A percentile compares a stretch with the other conserved stretches of the same genome.
Evolutionary conservation across 202 grass and related monocot species (phyloP).

Genomic region (Saccharum hybrid): DNA sequence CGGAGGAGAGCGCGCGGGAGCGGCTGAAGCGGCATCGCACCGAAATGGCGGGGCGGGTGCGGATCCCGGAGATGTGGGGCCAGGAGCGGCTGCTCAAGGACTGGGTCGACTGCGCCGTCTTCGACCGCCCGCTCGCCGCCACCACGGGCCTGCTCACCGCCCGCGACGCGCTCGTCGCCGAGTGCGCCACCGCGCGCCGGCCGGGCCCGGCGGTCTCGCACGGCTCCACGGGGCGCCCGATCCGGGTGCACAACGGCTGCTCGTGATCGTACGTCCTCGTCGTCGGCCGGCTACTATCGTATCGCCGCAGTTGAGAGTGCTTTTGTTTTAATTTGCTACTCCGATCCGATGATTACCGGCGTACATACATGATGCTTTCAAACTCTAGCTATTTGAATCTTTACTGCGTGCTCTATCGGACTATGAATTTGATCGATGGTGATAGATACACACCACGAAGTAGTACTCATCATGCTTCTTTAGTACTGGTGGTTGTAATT

Average conservation of each 20-base stretch:
- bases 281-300: neutral
- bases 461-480: slow-evolving; percentile 7
- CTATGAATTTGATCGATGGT: neutral
- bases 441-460: neutral
- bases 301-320: neutral
- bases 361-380: neutral
- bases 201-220: no score
- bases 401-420: neutral
- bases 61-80: no score
- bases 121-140: no score
- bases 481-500: slow-evolving; percentile 45
- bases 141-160: no score
- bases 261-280: neutral
- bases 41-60: no score
- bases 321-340: slow-evolving; percentile 22
- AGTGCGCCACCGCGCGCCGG: no score
- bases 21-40: slow-evolving; percentile 79
- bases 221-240: no score
- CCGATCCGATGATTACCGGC: neutral
- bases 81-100: no score
- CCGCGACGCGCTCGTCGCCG: no score
- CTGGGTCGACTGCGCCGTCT: no score
- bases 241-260: slow-evolving; percentile 59
- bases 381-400: neutral
- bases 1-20: slow-evolving; percentile 61